Percentiles rank a stretch among this genome's conserved stretches.
Conservation (phyloP, 202 grass and related monocot genomes). For the Carex arenaria region DNA sequence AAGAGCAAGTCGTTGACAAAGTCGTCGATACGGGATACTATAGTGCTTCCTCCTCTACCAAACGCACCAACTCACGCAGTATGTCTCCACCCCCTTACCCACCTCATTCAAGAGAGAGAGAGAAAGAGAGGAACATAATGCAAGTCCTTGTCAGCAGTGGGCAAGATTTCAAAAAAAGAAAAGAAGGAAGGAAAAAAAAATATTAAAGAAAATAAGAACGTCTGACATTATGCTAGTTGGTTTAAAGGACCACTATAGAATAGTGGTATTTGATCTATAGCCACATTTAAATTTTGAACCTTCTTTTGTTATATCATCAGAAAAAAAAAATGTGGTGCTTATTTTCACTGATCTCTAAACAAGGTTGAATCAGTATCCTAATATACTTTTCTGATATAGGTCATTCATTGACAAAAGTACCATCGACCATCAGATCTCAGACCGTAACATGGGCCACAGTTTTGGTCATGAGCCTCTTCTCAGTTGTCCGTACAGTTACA, state of each 20-base stretch:
- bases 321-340: neutral
- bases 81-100: neutral
- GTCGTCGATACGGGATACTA: constrained; percentile 70
- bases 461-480: constrained; percentile 56
- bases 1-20: constrained; percentile 81
- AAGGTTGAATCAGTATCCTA: neutral
- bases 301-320: neutral
- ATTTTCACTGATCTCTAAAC: neutral
- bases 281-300: neutral
- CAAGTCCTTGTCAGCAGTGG: neutral
- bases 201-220: neutral
- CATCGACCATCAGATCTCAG: constrained; percentile 37
- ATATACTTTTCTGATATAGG: constrained; percentile 15
- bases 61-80: constrained; percentile 12
- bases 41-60: constrained; percentile 40
- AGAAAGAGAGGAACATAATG: neutral
- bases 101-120: neutral
- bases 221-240: neutral
- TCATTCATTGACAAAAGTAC: constrained; percentile 20
- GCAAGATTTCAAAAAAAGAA: neutral
- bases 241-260: neutral
- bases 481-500: constrained; percentile 45
- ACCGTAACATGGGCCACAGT: constrained; percentile 63
- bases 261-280: neutral
- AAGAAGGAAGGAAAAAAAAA: neutral